phyloP scores from a whole-genome alignment of 2,329 filamentous ascomycete genomes.

The Colletotrichum cuscutae region DNA sequence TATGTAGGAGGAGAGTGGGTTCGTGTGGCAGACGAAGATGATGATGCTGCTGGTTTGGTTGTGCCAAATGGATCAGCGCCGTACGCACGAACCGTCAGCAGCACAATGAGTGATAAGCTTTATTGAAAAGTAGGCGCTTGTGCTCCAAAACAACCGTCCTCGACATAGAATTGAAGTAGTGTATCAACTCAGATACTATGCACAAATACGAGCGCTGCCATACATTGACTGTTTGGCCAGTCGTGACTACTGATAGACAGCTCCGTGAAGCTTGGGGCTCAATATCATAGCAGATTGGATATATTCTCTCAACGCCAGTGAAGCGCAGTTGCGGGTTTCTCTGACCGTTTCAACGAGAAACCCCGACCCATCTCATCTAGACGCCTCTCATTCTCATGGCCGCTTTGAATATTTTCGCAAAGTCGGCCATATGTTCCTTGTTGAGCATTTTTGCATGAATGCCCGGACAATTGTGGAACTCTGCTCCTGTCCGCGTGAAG shows the following conservation, averaged over 20 bases:
- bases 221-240: no score
- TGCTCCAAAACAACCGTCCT: no score
- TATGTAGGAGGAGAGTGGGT: constrained; percentile 13
- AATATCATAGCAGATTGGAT: no score
- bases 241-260: no score
- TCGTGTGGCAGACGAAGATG: constrained; percentile 14
- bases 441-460: constrained; percentile 33
- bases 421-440: constrained; percentile 25
- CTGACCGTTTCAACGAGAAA: no score
- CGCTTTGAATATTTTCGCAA: constrained; percentile 34
- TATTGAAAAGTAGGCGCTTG: not conserved
- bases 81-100: constrained; percentile 1
- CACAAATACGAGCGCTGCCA: no score
- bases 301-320: no score
- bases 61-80: not conserved
- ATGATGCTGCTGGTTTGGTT: constrained; percentile 10
- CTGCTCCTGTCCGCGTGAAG: constrained; percentile 1
- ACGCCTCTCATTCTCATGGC: constrained; percentile 26
- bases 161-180: no score
- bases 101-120: not conserved
- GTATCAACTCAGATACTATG: no score
- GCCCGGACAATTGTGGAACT: constrained; percentile 24
- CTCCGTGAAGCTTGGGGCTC: no score
- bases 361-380: not conserved
- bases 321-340: no score